Conservation (phyloP, 495 filamentous ascomycete species). For the Aspergillus avenaceus region DNA sequence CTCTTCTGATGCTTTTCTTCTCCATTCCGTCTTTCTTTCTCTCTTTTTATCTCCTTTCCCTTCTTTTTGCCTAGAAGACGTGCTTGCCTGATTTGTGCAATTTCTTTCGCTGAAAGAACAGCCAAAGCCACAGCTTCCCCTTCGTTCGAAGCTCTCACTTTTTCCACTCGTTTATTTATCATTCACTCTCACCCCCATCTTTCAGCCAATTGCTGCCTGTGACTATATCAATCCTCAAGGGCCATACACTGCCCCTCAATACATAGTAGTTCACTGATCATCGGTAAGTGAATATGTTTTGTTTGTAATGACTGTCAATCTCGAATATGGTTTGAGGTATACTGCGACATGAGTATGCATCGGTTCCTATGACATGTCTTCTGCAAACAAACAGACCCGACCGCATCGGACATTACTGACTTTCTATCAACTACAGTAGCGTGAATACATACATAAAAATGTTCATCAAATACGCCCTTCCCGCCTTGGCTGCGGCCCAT, state of each 20-base stretch:
- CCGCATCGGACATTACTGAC: not conserved
- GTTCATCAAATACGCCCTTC: conserved; percentile 71
- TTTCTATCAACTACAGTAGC: not conserved
- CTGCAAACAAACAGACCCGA: not conserved
- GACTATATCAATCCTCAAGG: conserved; percentile 2
- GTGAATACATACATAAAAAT: conserved; percentile 45
- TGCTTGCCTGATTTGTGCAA: conserved; percentile 39
- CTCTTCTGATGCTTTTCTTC: conserved; percentile 17
- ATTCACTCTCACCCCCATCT: conserved; percentile 23
- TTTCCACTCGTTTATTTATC: conserved; percentile 45
- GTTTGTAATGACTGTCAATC: not conserved
- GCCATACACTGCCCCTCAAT: conserved; percentile 5
- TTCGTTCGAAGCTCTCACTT: conserved; percentile 33
- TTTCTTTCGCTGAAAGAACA: conserved; percentile 23
- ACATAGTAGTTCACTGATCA: conserved; percentile 17
- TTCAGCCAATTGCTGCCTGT: conserved; percentile 18
- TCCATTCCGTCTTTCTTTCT: conserved; percentile 23
- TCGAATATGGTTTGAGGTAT: no score
- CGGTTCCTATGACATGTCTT: not conserved
- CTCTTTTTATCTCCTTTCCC: conserved; percentile 35
- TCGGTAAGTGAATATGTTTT: conserved; percentile 12
- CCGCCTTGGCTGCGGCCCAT: conserved; percentile 64
- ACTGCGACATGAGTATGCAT: not conserved
- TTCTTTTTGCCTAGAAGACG: conserved; percentile 38
- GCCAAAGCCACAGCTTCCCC: conserved; percentile 21